Evolutionary conservation across 2,329 filamentous ascomycete species (phyloP), one percentile per base, ranked within the genome.

Genomic region (Sporothrix luriei): DNA sequence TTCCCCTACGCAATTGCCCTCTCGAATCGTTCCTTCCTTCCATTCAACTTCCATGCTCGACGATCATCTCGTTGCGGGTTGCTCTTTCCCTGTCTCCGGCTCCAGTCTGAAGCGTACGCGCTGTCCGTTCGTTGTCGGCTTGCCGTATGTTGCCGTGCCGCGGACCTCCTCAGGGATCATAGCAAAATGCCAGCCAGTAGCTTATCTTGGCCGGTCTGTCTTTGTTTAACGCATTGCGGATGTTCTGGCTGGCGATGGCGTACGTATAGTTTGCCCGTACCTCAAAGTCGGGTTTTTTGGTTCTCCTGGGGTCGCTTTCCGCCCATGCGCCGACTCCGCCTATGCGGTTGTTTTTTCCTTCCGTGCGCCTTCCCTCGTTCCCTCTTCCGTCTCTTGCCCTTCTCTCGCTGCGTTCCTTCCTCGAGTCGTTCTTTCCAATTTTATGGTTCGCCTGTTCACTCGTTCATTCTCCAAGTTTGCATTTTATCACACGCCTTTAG

Each of bases 201-300:
- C 21, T 46, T 40, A 33, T 49, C 55, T 24, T 24, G 38, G 33
- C 52, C 19, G 55, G 38, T n/a, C 55, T 61, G 14, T 61, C 33
- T 6, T 61, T 21, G n/a, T 62, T 62, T 46, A 14, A 11, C 24
- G 38, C 1, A 19, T 9, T 62, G 9, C 16, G 38, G n/a, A 19
- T n/a, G 1, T 65, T 21, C 4, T 51, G 43, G 43, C 49, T 24
- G 21, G 29, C 21, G 38, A 68, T 68, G 51, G 66, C 52, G 52
- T 68, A 68, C 16, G 54, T 57, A 40, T 46, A 66, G 64, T 54
- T 66, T 66, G 64, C 51, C 49, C 64, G 66, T 43, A 48, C 66
- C 66, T 21, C 21, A 68, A 24, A 40, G 21, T 68, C 51, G 51
- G 26, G 40, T 24, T 68, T 68, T 59, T 24, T 52, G 55, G 66